A percentile compares a stretch with the other conserved stretches of the same genome.
These are phyloP conservation scores for Pugionium dolabratum DNA, from an alignment of 345 rosid species.

Conservation along the genomic window DNA sequence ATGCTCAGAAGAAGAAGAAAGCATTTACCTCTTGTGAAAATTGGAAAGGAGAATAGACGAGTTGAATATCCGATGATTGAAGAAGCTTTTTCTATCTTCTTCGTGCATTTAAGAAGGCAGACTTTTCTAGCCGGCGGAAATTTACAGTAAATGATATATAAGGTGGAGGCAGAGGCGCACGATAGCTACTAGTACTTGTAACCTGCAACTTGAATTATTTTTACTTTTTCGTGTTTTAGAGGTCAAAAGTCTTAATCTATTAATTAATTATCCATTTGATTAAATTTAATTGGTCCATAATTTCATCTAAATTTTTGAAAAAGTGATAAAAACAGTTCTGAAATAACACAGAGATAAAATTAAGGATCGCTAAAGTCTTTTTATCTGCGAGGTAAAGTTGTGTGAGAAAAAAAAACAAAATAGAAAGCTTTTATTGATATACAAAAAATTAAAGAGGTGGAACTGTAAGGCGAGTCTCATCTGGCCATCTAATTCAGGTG, in stretches of 20 bases:
- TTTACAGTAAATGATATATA: slow-evolving; percentile 34
- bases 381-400: neutral
- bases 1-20: slow-evolving; percentile 14
- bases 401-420: neutral
- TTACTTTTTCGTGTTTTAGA: neutral
- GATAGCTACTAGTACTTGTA: slow-evolving; percentile 19
- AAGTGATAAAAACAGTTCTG: neutral
- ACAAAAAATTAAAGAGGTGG: slow-evolving; percentile 12
- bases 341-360: too few species aligned
- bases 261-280: slow-evolving; percentile 18
- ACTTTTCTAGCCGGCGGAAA: slow-evolving; percentile 45
- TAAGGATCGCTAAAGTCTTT: neutral
- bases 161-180: slow-evolving; percentile 26
- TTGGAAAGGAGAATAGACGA: neutral
- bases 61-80: slow-evolving; percentile 10
- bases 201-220: slow-evolving; percentile 24
- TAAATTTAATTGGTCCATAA: neutral
- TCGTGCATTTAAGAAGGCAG: slow-evolving; percentile 19
- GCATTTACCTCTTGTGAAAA: slow-evolving; percentile 6
- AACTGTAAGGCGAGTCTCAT: slow-evolving; percentile 29
- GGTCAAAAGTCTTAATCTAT: slow-evolving; percentile 23
- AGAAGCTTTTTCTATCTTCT: slow-evolving; percentile 17
- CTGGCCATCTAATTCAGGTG: slow-evolving; percentile 7
- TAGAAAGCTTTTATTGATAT: neutral
- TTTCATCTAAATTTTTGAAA: neutral